Percentiles rank a stretch among this genome's conserved stretches.
Conservation (phyloP, 345 rosid genomes). For the Trapa incisa region DNA sequence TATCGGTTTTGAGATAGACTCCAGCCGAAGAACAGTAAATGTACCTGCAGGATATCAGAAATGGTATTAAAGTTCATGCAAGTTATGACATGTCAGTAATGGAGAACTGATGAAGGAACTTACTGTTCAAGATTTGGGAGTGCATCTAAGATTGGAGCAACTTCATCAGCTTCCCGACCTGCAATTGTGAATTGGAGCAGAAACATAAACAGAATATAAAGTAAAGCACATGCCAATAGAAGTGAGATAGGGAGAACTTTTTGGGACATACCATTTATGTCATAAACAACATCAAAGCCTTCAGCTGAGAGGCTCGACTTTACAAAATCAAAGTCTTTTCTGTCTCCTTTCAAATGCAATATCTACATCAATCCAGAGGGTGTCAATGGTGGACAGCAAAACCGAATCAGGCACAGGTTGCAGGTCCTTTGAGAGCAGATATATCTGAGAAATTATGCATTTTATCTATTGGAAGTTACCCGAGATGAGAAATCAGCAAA, state of each 20-base stretch:
- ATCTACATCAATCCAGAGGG: slow-evolving; percentile 36
- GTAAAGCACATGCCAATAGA: not conserved
- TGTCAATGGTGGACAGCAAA: not conserved
- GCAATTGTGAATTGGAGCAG: not conserved
- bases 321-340: slow-evolving; percentile 87
- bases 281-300: slow-evolving; percentile 90
- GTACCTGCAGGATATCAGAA: slow-evolving; percentile 37
- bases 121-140: slow-evolving; percentile 90
- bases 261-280: slow-evolving; percentile 57
- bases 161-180: slow-evolving; percentile 93
- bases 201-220: not conserved
- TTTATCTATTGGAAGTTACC: slow-evolving; percentile 20
- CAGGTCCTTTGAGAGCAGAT: not conserved
- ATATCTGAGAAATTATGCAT: not conserved
- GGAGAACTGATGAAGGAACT: slow-evolving; percentile 10
- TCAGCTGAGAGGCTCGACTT: slow-evolving; percentile 88
- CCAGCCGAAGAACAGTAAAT: slow-evolving; percentile 97
- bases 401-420: not conserved
- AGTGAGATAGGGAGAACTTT: not conserved
- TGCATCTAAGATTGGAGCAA: slow-evolving; percentile 82
- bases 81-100: not conserved
- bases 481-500: slow-evolving; percentile 76
- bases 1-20: slow-evolving; percentile 82
- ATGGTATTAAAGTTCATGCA: not conserved
- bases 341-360: slow-evolving; percentile 92